Conservation (phyloP, 2,329 filamentous ascomycete genomes). For the Pseudocercospora ulei region DNA sequence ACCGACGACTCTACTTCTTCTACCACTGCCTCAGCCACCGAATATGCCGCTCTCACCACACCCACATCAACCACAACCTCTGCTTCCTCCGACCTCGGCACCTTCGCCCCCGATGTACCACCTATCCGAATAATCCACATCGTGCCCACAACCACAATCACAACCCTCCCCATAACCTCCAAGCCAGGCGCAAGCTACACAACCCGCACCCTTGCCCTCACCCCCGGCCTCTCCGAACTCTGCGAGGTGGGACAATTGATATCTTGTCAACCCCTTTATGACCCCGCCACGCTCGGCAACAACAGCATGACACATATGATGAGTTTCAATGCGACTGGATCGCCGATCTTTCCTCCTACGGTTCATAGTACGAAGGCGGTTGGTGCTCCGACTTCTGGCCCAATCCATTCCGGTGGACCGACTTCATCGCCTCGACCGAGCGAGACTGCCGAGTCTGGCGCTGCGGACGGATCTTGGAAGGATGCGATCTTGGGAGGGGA, state of each 20-base stretch:
- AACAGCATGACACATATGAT: neutral
- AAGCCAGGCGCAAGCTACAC: constrained; percentile 1
- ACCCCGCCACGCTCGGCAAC: neutral
- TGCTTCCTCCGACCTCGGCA: neutral
- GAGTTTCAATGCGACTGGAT: neutral
- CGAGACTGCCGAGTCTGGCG: no score
- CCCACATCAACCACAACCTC: neutral
- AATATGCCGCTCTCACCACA: neutral
- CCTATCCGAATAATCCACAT: no score
- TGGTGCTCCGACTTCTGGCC: neutral
- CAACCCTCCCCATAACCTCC: neutral
- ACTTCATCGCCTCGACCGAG: neutral
- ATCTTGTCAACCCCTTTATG: neutral
- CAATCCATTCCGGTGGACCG: neutral
- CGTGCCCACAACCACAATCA: neutral
- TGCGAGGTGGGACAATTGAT: neutral
- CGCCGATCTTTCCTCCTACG: neutral
- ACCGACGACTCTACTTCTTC: no score
- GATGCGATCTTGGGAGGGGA: no score
- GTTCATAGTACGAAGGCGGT: constrained; percentile 2
- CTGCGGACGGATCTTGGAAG: neutral
- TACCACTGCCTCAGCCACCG: neutral
- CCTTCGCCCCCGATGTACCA: no score
- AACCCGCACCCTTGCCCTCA: constrained; percentile 1
- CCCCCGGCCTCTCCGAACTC: neutral